Percentiles rank a stretch among this genome's conserved stretches.
These are phyloP conservation scores for Penicillium egyptiacum DNA, from an alignment of 495 filamentous ascomycete genomes.

Conservation along the genomic window DNA sequence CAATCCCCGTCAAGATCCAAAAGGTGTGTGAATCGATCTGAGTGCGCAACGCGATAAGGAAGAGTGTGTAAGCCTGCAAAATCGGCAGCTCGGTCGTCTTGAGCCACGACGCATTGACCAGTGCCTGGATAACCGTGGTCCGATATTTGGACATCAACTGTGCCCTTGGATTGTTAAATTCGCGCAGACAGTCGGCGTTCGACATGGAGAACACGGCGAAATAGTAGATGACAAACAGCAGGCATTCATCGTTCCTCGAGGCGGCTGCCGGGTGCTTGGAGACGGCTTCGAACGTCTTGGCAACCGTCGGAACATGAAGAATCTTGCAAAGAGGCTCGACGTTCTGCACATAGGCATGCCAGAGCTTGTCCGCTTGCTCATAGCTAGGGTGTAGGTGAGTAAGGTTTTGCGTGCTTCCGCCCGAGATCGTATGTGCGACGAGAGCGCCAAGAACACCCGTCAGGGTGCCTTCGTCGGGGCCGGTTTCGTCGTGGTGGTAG, in stretches of 20 bases:
- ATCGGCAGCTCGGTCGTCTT: conserved; percentile 31
- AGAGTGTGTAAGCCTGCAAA: conserved; percentile 35
- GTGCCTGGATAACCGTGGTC: conserved; percentile 22
- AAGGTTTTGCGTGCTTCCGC: not conserved
- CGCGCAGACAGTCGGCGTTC: conserved; percentile 31
- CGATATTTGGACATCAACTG: conserved; percentile 19
- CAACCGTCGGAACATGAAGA: conserved; percentile 60
- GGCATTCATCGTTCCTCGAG: conserved; percentile 36
- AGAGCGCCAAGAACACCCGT: not conserved
- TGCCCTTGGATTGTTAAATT: conserved; percentile 32
- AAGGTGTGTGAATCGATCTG: conserved; percentile 35
- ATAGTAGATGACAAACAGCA: conserved; percentile 48
- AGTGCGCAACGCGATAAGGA: conserved; percentile 33
- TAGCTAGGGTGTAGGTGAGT: not conserved
- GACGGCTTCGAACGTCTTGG: conserved; percentile 34
- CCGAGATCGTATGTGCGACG: not conserved
- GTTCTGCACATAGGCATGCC: conserved; percentile 59
- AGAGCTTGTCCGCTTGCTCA: conserved; percentile 36
- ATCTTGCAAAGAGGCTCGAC: conserved; percentile 67
- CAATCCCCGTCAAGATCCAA: conserved; percentile 45
- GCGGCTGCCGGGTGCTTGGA: conserved; percentile 25
- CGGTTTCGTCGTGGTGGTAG: not conserved
- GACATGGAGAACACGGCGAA: conserved; percentile 37
- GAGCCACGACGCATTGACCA: conserved; percentile 36
- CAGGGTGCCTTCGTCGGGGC: not conserved